These are phyloP conservation scores for Dryadomyces sulphureus DNA, from an alignment of 2,329 filamentous ascomycete species.

Conservation along the genomic window DNA sequence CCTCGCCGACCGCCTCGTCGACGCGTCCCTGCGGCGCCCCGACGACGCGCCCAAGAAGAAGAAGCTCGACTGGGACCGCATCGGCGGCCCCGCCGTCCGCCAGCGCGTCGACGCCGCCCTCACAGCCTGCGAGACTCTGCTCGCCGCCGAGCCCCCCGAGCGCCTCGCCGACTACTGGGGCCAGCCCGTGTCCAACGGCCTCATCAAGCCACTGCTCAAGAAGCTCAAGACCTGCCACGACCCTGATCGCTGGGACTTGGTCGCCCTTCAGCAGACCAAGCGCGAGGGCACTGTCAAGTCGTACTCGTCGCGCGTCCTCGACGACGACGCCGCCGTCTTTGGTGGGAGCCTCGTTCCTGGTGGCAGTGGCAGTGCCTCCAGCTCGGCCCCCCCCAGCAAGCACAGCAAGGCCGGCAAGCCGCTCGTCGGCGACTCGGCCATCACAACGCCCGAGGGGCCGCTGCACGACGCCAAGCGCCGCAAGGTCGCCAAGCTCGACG, in stretches of 20 bases:
- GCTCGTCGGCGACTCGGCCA: not conserved
- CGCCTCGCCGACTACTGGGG: constrained; percentile 39
- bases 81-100: constrained; percentile 17
- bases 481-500: constrained; percentile 25
- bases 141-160: constrained; percentile 42
- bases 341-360: constrained; percentile 16
- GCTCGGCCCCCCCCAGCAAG: not conserved
- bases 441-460: constrained; percentile 8
- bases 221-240: constrained; percentile 63
- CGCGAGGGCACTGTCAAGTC: constrained; percentile 32
- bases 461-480: constrained; percentile 27
- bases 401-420: not conserved
- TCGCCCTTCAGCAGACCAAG: constrained; percentile 51
- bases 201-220: constrained; percentile 44
- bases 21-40: constrained; percentile 19
- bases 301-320: constrained; percentile 11
- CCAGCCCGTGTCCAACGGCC: constrained; percentile 29
- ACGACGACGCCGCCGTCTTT: constrained; percentile 31
- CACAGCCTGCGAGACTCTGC: constrained; percentile 35
- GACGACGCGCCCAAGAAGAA: constrained; percentile 11
- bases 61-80: constrained; percentile 10
- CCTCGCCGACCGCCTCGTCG: constrained; percentile 36
- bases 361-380: not conserved
- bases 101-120: constrained; percentile 36
- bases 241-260: constrained; percentile 57